A percentile compares a stretch with the other conserved stretches of the same genome.
Conservation (phyloP, 768 basidiomycete genomes). For the Mycena albidolilacea region DNA sequence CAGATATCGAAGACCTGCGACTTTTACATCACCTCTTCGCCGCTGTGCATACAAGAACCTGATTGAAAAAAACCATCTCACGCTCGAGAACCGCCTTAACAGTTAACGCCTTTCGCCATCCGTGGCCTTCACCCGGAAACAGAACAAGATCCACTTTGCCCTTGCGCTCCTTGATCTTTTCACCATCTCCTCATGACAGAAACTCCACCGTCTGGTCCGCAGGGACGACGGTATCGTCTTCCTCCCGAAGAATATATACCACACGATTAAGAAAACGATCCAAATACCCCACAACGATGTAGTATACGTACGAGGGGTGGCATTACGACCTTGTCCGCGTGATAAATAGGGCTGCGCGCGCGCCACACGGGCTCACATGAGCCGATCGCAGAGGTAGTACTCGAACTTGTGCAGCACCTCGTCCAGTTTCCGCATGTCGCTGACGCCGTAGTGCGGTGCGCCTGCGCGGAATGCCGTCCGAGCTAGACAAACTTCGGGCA, state of each 20-base stretch:
- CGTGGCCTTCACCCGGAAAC: constrained; percentile 67
- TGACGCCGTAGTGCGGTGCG: constrained; percentile 65
- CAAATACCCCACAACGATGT: too few relatives aligned
- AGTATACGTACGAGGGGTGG: constrained; percentile 62
- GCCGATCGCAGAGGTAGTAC: constrained; percentile 58
- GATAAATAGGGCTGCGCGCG: constrained; percentile 66
- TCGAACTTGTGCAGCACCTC: constrained; percentile 72
- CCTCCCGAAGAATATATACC: too few relatives aligned
- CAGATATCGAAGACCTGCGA: too few relatives aligned
- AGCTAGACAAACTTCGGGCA: too few relatives aligned
- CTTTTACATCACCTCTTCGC: neutral
- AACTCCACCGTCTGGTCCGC: too few relatives aligned
- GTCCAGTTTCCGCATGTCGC: constrained; percentile 63
- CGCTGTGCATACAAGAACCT: constrained; percentile 42
- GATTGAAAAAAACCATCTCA: constrained; percentile 57
- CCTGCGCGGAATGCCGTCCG: constrained; percentile 61
- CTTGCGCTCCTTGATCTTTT: constrained; percentile 51
- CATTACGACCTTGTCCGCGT: constrained; percentile 63
- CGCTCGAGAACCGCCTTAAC: constrained; percentile 55
- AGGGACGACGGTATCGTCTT: too few relatives aligned
- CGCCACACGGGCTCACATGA: constrained; percentile 65
- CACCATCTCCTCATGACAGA: too few relatives aligned
- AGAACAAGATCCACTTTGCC: constrained; percentile 58
- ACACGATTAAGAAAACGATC: too few relatives aligned
- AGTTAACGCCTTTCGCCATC: constrained; percentile 59